A percentile compares a stretch with the other conserved stretches of the same genome.
Evolutionary conservation across 129 eudicot species (phyloP).

Genomic region (Mikania micrantha): DNA sequence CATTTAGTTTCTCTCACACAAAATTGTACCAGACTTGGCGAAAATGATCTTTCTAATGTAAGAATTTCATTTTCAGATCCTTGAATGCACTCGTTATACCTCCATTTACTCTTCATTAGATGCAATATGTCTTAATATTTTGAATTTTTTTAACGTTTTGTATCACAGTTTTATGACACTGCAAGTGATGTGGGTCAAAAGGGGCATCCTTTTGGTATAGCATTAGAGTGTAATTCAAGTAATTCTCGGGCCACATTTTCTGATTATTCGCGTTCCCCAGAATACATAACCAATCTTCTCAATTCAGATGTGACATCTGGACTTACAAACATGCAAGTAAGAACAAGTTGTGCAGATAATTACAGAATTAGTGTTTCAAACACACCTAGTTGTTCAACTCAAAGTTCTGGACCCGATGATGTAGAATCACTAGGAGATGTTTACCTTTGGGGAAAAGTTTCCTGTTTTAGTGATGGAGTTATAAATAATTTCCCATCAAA

Average conservation of each 20-base stretch:
- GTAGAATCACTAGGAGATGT: slow-evolving; percentile 93
- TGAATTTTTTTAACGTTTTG: neutral
- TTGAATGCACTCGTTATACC: neutral
- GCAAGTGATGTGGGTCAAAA: slow-evolving; percentile 30
- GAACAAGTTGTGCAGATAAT: slow-evolving; percentile 75
- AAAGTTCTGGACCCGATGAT: slow-evolving; percentile 81
- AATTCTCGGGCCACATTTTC: slow-evolving; percentile 37
- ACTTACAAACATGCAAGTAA: slow-evolving; percentile 66
- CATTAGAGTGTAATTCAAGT: slow-evolving; percentile 44
- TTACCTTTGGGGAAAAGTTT: slow-evolving; percentile 85
- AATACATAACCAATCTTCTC: slow-evolving; percentile 14
- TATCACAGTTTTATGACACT: slow-evolving; percentile 36
- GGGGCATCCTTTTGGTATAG: slow-evolving; percentile 32
- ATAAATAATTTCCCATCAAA: slow-evolving; percentile 37
- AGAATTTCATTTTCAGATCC: slow-evolving; percentile 1
- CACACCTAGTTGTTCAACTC: slow-evolving; percentile 88
- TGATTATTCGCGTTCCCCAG: slow-evolving; percentile 22
- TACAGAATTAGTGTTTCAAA: slow-evolving; percentile 83
- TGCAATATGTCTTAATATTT: neutral
- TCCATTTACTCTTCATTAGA: neutral
- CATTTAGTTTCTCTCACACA: slow-evolving; percentile 45
- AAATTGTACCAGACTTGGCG: slow-evolving; percentile 34
- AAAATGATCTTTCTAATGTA: slow-evolving; percentile 66
- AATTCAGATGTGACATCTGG: slow-evolving; percentile 63
- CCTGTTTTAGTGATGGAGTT: slow-evolving; percentile 40